Percentiles rank a stretch among this genome's conserved stretches.
Evolutionary conservation across 1,284 basidiomycete species (phyloP).

Genomic region (Garcileccinum viscosum): DNA sequence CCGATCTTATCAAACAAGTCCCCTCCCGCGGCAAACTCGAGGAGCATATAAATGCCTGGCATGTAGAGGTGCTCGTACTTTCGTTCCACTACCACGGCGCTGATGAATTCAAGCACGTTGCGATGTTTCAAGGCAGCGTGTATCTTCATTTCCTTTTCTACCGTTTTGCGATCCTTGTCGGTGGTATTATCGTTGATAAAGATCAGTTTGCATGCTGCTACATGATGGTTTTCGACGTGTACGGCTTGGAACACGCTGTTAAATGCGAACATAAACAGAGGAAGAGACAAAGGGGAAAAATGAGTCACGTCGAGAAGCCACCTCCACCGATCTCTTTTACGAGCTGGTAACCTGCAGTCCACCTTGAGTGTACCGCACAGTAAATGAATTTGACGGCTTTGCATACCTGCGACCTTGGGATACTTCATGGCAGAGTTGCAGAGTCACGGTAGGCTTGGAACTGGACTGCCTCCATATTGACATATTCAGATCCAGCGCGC

Average conservation of each 20-base stretch:
- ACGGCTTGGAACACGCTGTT: conserved; percentile 83
- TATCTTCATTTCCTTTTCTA: conserved; percentile 94
- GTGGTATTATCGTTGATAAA: conserved; percentile 64
- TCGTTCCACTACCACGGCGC: conserved; percentile 76
- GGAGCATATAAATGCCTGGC: conserved; percentile 89
- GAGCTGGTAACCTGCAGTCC: conserved; percentile 66
- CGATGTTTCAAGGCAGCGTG: conserved; percentile 83
- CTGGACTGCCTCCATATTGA: conserved; percentile 13
- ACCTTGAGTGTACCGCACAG: background rate
- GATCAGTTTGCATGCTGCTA: conserved; percentile 89
- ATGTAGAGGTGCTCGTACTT: conserved; percentile 64
- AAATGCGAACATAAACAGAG: conserved; percentile 5
- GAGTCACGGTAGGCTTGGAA: background rate
- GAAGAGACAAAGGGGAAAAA: conserved; percentile 3
- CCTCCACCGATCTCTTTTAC: conserved; percentile 83
- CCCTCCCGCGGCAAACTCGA: conserved; percentile 92
- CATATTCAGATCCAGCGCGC: background rate
- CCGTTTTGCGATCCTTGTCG: conserved; percentile 72
- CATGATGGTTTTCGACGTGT: conserved; percentile 64
- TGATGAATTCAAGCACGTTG: conserved; percentile 87
- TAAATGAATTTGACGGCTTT: background rate
- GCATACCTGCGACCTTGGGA: conserved; percentile 37
- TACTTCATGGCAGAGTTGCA: conserved; percentile 32
- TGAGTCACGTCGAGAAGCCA: conserved; percentile 78
- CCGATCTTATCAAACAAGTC: conserved; percentile 99